phyloP scores from a whole-genome alignment of 202 grass and related monocot genomes.

The Setaria italica region DNA sequence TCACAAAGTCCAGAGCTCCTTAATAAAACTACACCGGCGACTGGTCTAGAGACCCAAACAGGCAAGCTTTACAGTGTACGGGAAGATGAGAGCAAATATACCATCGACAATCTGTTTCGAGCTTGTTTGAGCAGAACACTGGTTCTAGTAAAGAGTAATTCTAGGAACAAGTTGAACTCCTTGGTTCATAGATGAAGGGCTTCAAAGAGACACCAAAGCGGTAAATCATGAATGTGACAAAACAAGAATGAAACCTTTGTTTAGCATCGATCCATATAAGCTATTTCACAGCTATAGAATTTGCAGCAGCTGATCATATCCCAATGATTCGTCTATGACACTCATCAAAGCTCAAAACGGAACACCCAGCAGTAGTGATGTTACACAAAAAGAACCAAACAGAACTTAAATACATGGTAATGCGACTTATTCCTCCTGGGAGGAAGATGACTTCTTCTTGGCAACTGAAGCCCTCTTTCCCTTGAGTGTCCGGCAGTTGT shows the following conservation, averaged over 20 bases:
- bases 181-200: neutral
- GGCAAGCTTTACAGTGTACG: neutral
- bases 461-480: slow-evolving; percentile 77
- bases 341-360: neutral
- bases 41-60: neutral
- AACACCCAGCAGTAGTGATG: neutral
- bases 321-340: slow-evolving; percentile 21
- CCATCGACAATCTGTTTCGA: neutral
- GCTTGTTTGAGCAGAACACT: neutral
- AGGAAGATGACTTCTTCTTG: slow-evolving; percentile 70
- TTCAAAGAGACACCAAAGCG: neutral
- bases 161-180: neutral
- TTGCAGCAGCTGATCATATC: slow-evolving; percentile 23
- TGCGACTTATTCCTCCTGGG: slow-evolving; percentile 45
- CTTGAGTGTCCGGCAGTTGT: slow-evolving; percentile 90
- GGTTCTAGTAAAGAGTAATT: neutral
- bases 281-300: slow-evolving; percentile 26
- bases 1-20: neutral
- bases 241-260: neutral
- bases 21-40: neutral
- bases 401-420: slow-evolving; percentile 40
- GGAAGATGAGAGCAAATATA: neutral
- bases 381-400: slow-evolving; percentile 6
- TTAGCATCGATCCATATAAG: neutral
- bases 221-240: neutral